Evolutionary conservation across 1,284 basidiomycete species (phyloP).

Genomic region (Austroboletus olivaceoglutinosus): DNA sequence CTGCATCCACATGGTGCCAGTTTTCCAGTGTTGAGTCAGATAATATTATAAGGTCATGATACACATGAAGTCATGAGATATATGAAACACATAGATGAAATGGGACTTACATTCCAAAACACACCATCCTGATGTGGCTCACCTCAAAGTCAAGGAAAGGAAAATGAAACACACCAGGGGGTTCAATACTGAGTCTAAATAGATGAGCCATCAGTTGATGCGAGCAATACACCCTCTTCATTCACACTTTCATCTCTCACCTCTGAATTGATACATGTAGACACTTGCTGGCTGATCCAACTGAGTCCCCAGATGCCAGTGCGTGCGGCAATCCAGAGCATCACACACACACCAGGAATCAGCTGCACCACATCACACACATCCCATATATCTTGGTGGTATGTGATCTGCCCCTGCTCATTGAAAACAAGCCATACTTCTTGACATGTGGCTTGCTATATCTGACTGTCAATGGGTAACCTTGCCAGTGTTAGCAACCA

Average conservation of each 20-base stretch:
- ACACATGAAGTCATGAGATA: slow-evolving; percentile 13
- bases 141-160: too few relatives aligned
- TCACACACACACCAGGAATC: slow-evolving; percentile 61
- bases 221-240: slow-evolving; percentile 15
- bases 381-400: slow-evolving; percentile 76
- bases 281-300: slow-evolving; percentile 30
- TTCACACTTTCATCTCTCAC: slow-evolving; percentile 1
- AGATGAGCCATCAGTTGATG: slow-evolving; percentile 5
- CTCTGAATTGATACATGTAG: slow-evolving; percentile 7
- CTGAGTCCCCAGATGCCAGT: slow-evolving; percentile 56
- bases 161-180: background rate
- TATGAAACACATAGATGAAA: slow-evolving; percentile 8
- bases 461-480: too few relatives aligned
- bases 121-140: too few relatives aligned
- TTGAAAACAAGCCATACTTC: slow-evolving; percentile 73
- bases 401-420: slow-evolving; percentile 68
- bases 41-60: slow-evolving; percentile 1
- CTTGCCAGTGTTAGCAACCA: too few relatives aligned
- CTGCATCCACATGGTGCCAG: too few relatives aligned
- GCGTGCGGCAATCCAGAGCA: slow-evolving; percentile 64
- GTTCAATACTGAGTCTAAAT: slow-evolving; percentile 11
- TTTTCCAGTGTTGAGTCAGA: background rate
- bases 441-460: too few relatives aligned
- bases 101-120: too few relatives aligned
- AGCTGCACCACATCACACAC: slow-evolving; percentile 66